These are phyloP conservation scores for Eremochloa ophiuroides DNA, from an alignment of 176 grass and related monocot species.

Conservation along the genomic window DNA sequence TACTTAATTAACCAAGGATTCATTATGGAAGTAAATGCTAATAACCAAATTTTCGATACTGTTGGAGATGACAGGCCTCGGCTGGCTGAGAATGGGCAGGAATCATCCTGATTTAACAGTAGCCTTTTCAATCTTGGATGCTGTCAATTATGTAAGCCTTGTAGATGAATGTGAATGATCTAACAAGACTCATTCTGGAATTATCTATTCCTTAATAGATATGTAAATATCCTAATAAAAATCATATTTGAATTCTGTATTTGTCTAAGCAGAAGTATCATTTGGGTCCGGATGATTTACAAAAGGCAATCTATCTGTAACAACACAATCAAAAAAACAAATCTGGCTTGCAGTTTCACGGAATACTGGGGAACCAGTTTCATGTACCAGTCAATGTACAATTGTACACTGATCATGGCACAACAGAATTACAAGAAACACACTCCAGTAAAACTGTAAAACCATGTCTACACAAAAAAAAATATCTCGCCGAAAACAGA, in stretches of 20 bases:
- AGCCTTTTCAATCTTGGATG: neutral
- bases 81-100: neutral
- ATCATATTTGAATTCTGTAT: neutral
- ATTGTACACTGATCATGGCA: neutral
- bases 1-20: too few species aligned
- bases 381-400: neutral
- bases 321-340: neutral
- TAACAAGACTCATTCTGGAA: neutral
- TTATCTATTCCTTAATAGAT: neutral
- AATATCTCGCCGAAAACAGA: neutral
- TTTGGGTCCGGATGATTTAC: neutral
- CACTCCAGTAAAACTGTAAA: neutral
- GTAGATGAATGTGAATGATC: neutral
- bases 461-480: neutral
- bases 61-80: neutral
- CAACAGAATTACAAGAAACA: neutral
- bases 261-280: neutral
- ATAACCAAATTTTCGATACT: neutral
- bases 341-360: neutral
- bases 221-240: neutral
- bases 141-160: neutral
- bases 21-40: neutral
- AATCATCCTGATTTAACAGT: neutral
- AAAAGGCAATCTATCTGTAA: neutral
- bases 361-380: neutral